Conservation (phyloP, 331 rosid species). For the Quercus tomentella region DNA sequence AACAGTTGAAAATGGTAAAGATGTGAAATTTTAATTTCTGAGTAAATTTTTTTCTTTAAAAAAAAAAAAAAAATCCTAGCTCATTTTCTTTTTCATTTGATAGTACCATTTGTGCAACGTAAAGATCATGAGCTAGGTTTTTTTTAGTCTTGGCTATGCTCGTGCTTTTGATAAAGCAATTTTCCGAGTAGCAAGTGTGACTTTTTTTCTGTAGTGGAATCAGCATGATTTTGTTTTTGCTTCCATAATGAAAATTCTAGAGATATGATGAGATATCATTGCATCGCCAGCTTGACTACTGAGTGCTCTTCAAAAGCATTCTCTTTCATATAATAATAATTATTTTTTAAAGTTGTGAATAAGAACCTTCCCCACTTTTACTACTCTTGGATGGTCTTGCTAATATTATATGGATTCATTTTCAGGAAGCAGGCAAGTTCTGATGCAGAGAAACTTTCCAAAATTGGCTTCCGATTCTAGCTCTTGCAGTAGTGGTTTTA, state of each 20-base stretch:
- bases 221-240: slow-evolving; percentile 33
- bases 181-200: slow-evolving; percentile 22
- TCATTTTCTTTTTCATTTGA: background rate
- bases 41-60: background rate
- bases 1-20: background rate
- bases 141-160: background rate
- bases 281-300: slow-evolving; percentile 7
- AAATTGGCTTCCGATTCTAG: slow-evolving; percentile 52
- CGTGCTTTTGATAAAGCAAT: slow-evolving; percentile 14
- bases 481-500: slow-evolving; percentile 49
- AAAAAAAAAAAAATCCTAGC: background rate
- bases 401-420: slow-evolving; percentile 30
- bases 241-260: slow-evolving; percentile 27
- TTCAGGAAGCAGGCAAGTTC: slow-evolving; percentile 52
- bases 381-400: slow-evolving; percentile 14
- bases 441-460: slow-evolving; percentile 31
- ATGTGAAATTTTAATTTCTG: background rate
- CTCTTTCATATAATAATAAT: background rate
- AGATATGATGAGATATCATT: slow-evolving; percentile 35
- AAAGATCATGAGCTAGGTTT: background rate
- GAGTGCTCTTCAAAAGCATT: background rate
- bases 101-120: background rate
- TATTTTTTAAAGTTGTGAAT: background rate
- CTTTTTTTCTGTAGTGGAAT: slow-evolving; percentile 32
- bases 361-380: slow-evolving; percentile 9